Evolutionary conservation across 441 rosid genomes (phyloP).

Genomic region (Euphorbia schlechtendalii): DNA sequence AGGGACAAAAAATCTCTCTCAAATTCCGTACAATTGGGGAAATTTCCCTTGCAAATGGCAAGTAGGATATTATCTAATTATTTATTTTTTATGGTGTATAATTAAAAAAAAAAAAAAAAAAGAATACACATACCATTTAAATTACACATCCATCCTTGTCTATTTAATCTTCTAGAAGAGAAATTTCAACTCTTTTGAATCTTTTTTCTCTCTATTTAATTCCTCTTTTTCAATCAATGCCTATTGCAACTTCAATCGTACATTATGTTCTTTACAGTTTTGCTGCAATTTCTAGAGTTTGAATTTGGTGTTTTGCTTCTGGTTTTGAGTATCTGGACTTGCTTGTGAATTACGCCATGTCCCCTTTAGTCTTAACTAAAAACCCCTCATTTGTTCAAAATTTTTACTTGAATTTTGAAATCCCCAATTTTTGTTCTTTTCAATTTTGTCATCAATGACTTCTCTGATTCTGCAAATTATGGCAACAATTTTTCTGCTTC

Average conservation of each 20-base stretch:
- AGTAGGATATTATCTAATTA: no score
- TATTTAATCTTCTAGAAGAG: neutral
- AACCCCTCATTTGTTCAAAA: neutral
- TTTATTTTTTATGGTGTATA: no score
- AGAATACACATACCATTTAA: no score
- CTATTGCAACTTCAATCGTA: conserved; percentile 12
- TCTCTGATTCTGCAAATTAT: neutral
- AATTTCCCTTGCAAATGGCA: no score
- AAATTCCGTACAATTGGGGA: no score
- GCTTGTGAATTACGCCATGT: no score
- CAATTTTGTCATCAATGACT: no score
- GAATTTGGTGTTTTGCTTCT: neutral
- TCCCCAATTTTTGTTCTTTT: conserved; percentile 11
- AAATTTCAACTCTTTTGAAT: neutral
- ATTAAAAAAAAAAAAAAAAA: no score
- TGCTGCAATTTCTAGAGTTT: neutral
- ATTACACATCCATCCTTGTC: conserved; percentile 7
- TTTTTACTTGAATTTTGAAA: conserved; percentile 13
- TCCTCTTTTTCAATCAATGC: neutral
- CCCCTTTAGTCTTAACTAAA: neutral
- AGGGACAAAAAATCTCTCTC: no score
- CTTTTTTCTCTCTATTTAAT: no score
- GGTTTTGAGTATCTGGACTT: neutral
- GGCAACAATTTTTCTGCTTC: conserved; percentile 6
- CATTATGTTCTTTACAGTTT: neutral